phyloP scores from a whole-genome alignment of 805 yeast genomes.

The Candida palmyrensis region DNA sequence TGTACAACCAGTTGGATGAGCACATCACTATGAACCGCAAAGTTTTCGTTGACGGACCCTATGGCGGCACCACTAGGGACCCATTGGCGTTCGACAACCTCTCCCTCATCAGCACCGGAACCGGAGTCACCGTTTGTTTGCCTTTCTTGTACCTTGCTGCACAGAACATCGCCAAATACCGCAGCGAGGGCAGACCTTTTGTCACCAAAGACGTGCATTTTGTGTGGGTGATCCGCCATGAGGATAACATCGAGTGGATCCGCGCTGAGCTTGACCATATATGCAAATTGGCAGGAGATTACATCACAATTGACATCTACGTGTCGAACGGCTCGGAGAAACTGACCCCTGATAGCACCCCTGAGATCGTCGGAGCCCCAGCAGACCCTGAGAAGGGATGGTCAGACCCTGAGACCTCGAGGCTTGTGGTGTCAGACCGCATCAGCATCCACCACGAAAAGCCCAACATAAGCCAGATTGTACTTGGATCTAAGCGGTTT shows the following conservation, averaged over 20 bases:
- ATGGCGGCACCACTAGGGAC: slow-evolving; percentile 49
- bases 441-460: slow-evolving; percentile 14
- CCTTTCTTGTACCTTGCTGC: slow-evolving; percentile 35
- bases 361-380: not conserved
- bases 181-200: slow-evolving; percentile 7
- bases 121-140: slow-evolving; percentile 47
- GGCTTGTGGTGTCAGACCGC: not conserved
- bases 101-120: slow-evolving; percentile 41
- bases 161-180: slow-evolving; percentile 9
- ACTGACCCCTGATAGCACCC: slow-evolving; percentile 5
- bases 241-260: slow-evolving; percentile 36
- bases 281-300: slow-evolving; percentile 20
- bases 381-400: not conserved
- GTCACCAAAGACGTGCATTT: slow-evolving; percentile 28
- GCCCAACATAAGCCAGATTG: slow-evolving; percentile 15
- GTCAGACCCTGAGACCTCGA: slow-evolving; percentile 1
- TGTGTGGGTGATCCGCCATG: slow-evolving; percentile 39
- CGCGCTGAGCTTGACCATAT: slow-evolving; percentile 27
- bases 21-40: slow-evolving; percentile 18
- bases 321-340: slow-evolving; percentile 10
- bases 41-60: slow-evolving; percentile 51
- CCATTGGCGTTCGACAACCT: slow-evolving; percentile 40
- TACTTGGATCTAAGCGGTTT: slow-evolving; percentile 10
- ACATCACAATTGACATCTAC: slow-evolving; percentile 21
- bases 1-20: slow-evolving; percentile 27